These are phyloP conservation scores for Debaryomycetaceae sp. DNA, from an alignment of 1,139 yeast species.

Conservation along the genomic window DNA sequence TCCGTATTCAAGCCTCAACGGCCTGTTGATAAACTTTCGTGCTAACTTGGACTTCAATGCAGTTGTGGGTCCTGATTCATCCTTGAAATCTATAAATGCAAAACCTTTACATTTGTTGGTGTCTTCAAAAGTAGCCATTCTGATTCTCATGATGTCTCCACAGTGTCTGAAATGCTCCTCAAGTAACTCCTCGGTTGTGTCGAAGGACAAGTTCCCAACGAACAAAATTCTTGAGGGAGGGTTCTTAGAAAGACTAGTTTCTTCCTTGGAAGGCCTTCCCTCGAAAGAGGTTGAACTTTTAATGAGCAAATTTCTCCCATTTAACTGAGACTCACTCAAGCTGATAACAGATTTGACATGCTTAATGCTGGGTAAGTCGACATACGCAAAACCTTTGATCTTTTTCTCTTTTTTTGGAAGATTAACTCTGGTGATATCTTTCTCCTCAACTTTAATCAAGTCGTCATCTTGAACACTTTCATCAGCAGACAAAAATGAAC, in stretches of 20 bases:
- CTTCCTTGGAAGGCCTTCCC: constrained; percentile 75
- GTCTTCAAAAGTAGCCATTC: constrained; percentile 98
- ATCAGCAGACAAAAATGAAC: constrained; percentile 17
- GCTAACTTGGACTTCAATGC: constrained; percentile 76
- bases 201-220: constrained; percentile 91
- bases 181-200: constrained; percentile 78
- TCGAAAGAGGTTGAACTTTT: constrained; percentile 79
- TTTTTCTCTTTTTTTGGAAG: constrained; percentile 62
- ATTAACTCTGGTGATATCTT: constrained; percentile 59
- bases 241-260: constrained; percentile 50
- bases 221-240: constrained; percentile 89
- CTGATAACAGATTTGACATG: constrained; percentile 65
- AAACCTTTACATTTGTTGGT: constrained; percentile 96
- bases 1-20: constrained; percentile 85
- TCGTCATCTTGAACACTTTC: constrained; percentile 32
- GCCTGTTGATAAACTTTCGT: constrained; percentile 66
- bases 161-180: constrained; percentile 75
- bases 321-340: constrained; percentile 67
- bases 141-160: constrained; percentile 74
- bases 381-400: constrained; percentile 86
- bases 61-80: constrained; percentile 74
- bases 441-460: constrained; percentile 38
- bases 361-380: constrained; percentile 67
- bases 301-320: constrained; percentile 82
- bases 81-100: constrained; percentile 84